Percentiles rank a stretch among this genome's conserved stretches.
phyloP scores from a whole-genome alignment of 2,329 filamentous ascomycete species.

The Gnomoniopsis smithogilvyi region DNA sequence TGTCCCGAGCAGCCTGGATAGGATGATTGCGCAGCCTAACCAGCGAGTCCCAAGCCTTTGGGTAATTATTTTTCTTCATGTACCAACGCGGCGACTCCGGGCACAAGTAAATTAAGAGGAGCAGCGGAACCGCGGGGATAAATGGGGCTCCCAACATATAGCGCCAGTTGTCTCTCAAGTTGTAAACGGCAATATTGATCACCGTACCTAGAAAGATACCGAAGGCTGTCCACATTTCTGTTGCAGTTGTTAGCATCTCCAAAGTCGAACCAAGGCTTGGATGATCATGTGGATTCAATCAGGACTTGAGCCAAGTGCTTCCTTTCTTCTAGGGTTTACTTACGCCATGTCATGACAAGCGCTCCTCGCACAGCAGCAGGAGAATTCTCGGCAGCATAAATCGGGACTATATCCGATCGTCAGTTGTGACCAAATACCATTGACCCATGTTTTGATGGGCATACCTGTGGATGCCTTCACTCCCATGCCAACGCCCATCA shows the following conservation, averaged over 20 bases:
- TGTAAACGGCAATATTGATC: constrained; percentile 62
- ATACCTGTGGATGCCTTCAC: constrained; percentile 1
- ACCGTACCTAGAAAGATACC: constrained; percentile 30
- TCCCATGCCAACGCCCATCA: constrained; percentile 10
- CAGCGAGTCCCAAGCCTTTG: constrained; percentile 54
- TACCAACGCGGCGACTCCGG: constrained; percentile 66
- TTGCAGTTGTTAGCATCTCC: not conserved
- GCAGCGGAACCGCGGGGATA: constrained; percentile 60
- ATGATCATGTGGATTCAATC: not conserved
- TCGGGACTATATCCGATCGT: not conserved
- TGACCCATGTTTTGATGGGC: not conserved
- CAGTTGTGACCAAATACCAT: not conserved
- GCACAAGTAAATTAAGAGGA: constrained; percentile 56
- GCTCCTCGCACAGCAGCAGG: constrained; percentile 6
- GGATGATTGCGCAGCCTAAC: constrained; percentile 53
- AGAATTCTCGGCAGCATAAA: constrained; percentile 6
- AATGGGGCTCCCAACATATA: constrained; percentile 63
- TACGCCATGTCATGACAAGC: constrained; percentile 5
- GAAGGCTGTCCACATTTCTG: constrained; percentile 34
- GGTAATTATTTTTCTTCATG: constrained; percentile 57
- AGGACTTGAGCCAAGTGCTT: too few relatives aligned
- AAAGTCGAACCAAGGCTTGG: not conserved
- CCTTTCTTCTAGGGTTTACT: not conserved
- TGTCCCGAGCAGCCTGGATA: constrained; percentile 59
- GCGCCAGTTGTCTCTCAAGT: constrained; percentile 58